These are phyloP conservation scores for Rhododendron kiyosumense DNA, from an alignment of 148 eudicot genomes.

Conservation along the genomic window DNA sequence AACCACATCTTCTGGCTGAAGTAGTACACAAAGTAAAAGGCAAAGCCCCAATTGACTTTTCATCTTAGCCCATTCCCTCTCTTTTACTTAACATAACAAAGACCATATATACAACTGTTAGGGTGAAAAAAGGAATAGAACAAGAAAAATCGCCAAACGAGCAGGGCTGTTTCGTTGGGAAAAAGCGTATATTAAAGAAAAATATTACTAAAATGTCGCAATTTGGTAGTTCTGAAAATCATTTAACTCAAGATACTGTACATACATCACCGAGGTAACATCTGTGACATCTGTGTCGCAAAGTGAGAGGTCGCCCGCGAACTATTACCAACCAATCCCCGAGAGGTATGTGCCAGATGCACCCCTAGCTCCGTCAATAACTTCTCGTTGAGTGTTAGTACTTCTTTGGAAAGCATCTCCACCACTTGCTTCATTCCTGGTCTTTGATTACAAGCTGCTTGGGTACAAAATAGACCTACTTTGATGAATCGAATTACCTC, in stretches of 20 bases:
- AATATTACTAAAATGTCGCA: not conserved
- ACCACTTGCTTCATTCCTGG: conserved; percentile 65
- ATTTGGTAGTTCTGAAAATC: not conserved
- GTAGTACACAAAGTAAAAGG: not conserved
- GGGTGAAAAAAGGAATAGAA: not conserved
- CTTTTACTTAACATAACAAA: not conserved
- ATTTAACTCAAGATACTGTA: not conserved
- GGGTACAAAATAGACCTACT: no score
- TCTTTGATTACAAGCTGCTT: no score
- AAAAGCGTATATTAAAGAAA: not conserved
- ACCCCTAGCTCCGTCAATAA: conserved; percentile 42
- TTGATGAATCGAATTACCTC: no score
- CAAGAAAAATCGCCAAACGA: not conserved
- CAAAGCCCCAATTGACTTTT: not conserved
- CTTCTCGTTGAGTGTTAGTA: conserved; percentile 31
- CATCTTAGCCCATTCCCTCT: not conserved
- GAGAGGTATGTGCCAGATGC: conserved; percentile 11
- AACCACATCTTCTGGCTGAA: not conserved
- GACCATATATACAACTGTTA: not conserved
- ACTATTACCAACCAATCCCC: conserved; percentile 7
- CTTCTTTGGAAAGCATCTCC: conserved; percentile 50
- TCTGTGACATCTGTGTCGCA: conserved; percentile 20
- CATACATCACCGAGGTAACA: conserved; percentile 35
- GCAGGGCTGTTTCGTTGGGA: not conserved
- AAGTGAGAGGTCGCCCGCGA: conserved; percentile 7